Percentiles rank a stretch among this genome's conserved stretches.
phyloP scores from a whole-genome alignment of 192 early-diverging fungal species.

The Neocallimastix lanati region DNA sequence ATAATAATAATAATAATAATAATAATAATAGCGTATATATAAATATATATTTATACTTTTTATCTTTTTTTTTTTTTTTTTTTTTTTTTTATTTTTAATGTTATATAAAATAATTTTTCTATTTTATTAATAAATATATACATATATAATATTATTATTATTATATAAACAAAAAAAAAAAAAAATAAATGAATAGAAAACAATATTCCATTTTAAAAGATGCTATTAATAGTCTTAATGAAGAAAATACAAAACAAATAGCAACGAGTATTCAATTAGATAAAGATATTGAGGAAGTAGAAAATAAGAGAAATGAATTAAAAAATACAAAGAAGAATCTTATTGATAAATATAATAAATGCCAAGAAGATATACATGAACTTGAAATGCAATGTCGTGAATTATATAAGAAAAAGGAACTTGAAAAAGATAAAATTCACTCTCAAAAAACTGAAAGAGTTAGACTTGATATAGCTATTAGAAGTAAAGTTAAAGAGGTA shows the following conservation, averaged over 20 bases:
- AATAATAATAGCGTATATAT: too few species aligned
- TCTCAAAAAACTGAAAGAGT: constrained; percentile 30
- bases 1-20: too few species aligned
- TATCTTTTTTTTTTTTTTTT: too few species aligned
- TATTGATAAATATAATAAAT: constrained; percentile 28
- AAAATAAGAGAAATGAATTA: constrained; percentile 25
- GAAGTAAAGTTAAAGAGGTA: constrained; percentile 24
- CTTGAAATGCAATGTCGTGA: constrained; percentile 38
- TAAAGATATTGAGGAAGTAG: constrained; percentile 30
- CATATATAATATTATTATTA: too few species aligned
- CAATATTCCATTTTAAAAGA: constrained; percentile 34
- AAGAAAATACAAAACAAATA: constrained; percentile 34
- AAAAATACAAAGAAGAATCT: constrained; percentile 31
- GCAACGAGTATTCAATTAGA: constrained; percentile 25
- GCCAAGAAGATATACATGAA: constrained; percentile 27
- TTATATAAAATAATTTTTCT: too few species aligned
- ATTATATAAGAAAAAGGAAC: constrained; percentile 41
- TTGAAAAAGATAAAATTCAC: constrained; percentile 36
- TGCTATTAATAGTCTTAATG: constrained; percentile 25
- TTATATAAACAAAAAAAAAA: too few species aligned
- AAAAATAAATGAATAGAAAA: too few species aligned
- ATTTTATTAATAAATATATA: too few species aligned
- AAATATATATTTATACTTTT: too few species aligned
- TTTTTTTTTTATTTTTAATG: too few species aligned
- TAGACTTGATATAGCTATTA: constrained; percentile 20